Evolutionary conservation across 1,284 basidiomycete genomes (phyloP), one percentile per base, ranked within the genome.

Genomic region (Albatrellus sp.): DNA sequence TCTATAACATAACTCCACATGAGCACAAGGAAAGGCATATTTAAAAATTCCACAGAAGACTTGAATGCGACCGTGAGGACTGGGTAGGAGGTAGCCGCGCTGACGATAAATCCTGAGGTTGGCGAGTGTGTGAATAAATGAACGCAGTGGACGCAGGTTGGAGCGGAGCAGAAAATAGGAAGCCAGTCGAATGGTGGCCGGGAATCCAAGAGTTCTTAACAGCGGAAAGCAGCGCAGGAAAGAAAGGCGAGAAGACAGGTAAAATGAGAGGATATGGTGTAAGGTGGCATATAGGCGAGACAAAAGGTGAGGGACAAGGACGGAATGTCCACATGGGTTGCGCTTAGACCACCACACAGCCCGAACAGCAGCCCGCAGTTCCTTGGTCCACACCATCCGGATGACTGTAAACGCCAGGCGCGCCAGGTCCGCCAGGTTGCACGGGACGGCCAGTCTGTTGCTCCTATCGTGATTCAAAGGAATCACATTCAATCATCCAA

Each of bases 321-420:
- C 5, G n/a, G 24, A 19, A 34, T 11, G 16, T 10, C 24, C 3
- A 7, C 4, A 24, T 24, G 24, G 24, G 4, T 3, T 24, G 24
- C 7, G 24, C 24, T 50, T 47, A 53, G n/a, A 44, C 69, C 38
- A 89, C 69, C 44, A 89, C 75, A 56, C 85, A 89, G 45, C 78
- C 74, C 20, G 67, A 67, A 57, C 86, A 89, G 69, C 86, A 89
- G 20, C 81, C 80, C 39, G 68, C 63, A 43, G 68, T 62, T 35
- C 74, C 67, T 39, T 75, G 73, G 46, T 80, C 73, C 37, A 64
- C 55, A 29, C 63, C 62, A 50, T 68, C 67, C 36, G 61, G 63
- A 39, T 65, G 62, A 46, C 64, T 72, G 53, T 73, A 75, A 11
- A 66, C 62, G 12, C 72, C 70, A 24, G 70, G 60, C 10, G 62